Conservation (phyloP, 2,329 filamentous ascomycete genomes). For the Cladobotryum protrusum region DNA sequence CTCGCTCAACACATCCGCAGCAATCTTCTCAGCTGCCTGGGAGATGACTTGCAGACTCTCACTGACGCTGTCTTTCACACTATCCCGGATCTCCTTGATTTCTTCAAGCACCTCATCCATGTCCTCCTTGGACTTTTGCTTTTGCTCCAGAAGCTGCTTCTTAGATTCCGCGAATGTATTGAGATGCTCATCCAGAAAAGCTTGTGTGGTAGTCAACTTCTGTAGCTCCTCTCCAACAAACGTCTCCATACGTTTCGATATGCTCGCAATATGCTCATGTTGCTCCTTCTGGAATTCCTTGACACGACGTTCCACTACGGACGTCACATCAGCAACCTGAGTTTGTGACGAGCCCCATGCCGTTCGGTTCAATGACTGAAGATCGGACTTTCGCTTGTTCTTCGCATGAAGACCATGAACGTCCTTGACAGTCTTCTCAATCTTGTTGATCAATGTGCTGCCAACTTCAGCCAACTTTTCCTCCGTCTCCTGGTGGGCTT, state of each 20-base stretch:
- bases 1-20: constrained; percentile 81
- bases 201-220: constrained; percentile 63
- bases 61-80: constrained; percentile 79
- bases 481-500: constrained; percentile 83
- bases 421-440: constrained; percentile 72
- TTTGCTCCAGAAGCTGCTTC: constrained; percentile 61
- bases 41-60: constrained; percentile 80
- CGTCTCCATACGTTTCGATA: constrained; percentile 65
- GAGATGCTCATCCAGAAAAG: constrained; percentile 64
- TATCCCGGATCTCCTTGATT: constrained; percentile 82
- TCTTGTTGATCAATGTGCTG: constrained; percentile 66
- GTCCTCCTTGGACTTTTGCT: constrained; percentile 65
- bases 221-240: constrained; percentile 73
- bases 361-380: constrained; percentile 72
- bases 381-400: constrained; percentile 74
- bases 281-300: constrained; percentile 68
- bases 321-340: constrained; percentile 70
- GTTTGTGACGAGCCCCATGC: constrained; percentile 72
- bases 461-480: constrained; percentile 68
- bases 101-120: constrained; percentile 91
- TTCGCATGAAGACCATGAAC: constrained; percentile 80
- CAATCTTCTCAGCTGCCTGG: constrained; percentile 78
- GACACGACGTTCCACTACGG: constrained; percentile 68
- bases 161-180: constrained; percentile 62
- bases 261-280: constrained; percentile 57